Evolutionary conservation across 176 grass and related monocot species (phyloP).

Genomic region (bread wheat (Triticum aestivum)): IWGSC_CS_RefSeq_v2.1 NC_057795.1:16471385-16471884

Average conservation of each 20-base stretch:
- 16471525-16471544: too few species aligned
- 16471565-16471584: not conserved
- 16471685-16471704: too few species aligned
- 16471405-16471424: not conserved
- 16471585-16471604: not conserved
- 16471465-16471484: too few species aligned
- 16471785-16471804: not conserved
- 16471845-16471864: conserved; percentile 88
- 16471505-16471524: too few species aligned
- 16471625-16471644: too few species aligned
- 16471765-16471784: not conserved
- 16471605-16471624: not conserved
- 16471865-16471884: conserved; percentile 69
- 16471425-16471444: not conserved
- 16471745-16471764: conserved; percentile 20
- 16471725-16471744: not conserved
- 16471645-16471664: not conserved
- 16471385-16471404: not conserved
- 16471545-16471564: too few species aligned
- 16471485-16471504: not conserved
- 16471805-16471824: not conserved
- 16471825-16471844: conserved; percentile 28
- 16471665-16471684: not conserved
- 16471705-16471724: too few species aligned
- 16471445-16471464: not conserved